Conservation (phyloP, 2,329 filamentous ascomycete species). For the Talaromyces sp. region DNA sequence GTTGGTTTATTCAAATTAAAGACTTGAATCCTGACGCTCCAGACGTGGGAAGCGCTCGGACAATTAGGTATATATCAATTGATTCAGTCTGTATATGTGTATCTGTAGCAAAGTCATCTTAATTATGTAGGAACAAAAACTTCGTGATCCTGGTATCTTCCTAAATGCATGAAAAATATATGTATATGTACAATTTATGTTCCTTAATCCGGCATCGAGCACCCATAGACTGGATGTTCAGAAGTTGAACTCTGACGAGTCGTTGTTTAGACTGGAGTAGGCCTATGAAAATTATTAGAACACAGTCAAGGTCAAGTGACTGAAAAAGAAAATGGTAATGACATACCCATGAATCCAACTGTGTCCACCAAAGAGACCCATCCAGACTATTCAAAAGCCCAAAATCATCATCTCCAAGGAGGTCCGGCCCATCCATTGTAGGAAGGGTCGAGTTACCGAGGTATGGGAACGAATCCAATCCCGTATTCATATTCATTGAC, state of each 20-base stretch:
- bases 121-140: no score
- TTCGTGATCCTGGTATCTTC: not conserved
- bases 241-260: conserved; percentile 30
- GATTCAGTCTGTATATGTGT: no score
- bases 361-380: conserved; percentile 41
- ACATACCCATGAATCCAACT: conserved; percentile 41
- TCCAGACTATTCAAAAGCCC: conserved; percentile 37
- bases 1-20: no score
- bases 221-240: not conserved
- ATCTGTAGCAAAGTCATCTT: no score
- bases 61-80: no score
- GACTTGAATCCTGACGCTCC: not conserved
- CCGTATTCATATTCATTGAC: conserved; percentile 1
- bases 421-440: conserved; percentile 24
- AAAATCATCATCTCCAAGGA: conserved; percentile 27
- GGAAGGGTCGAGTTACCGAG: conserved; percentile 25
- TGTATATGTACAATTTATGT: not conserved
- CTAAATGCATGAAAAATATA: not conserved
- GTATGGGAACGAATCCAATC: conserved; percentile 16
- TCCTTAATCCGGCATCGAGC: not conserved
- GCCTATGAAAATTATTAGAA: conserved; percentile 29
- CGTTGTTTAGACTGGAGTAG: conserved; percentile 35
- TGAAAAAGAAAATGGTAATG: not conserved
- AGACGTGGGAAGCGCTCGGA: not conserved
- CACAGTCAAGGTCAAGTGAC: not conserved